phyloP scores from a whole-genome alignment of 2,329 filamentous ascomycete genomes.

The Endoconidiophora polonica region DNA sequence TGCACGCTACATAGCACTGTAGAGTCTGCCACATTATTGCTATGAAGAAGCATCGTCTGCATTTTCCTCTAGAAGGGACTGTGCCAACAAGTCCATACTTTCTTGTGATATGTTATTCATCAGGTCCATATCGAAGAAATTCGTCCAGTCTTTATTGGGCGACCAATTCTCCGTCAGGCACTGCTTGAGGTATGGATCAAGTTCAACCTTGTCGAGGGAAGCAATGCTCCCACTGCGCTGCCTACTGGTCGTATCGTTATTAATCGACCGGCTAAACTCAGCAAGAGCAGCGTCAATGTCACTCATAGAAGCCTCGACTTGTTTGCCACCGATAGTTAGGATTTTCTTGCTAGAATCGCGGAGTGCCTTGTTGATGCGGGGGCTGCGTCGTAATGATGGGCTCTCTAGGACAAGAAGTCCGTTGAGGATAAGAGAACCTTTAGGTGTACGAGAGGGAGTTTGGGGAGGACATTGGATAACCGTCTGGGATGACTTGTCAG shows the following conservation, averaged over 20 bases:
- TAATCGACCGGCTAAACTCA: constrained; percentile 9
- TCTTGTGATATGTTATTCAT: constrained; percentile 1
- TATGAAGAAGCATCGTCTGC: neutral
- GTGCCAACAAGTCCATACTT: neutral
- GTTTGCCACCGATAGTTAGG: constrained; percentile 4
- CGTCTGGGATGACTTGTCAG: constrained; percentile 27
- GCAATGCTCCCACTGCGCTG: neutral
- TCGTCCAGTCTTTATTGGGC: constrained; percentile 7
- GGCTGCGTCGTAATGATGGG: constrained; percentile 26
- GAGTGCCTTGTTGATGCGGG: constrained; percentile 18
- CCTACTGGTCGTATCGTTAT: neutral
- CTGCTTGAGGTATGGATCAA: constrained; percentile 1
- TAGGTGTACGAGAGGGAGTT: constrained; percentile 32
- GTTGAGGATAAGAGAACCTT: constrained; percentile 16
- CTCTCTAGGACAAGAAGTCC: constrained; percentile 18
- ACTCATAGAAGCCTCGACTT: constrained; percentile 10
- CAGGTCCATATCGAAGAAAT: constrained; percentile 5
- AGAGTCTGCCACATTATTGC: neutral
- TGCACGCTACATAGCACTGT: no score
- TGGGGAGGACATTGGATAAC: constrained; percentile 27
- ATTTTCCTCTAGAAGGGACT: neutral
- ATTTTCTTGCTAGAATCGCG: neutral
- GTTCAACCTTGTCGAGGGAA: neutral
- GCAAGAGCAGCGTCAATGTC: constrained; percentile 12
- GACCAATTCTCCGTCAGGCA: constrained; percentile 8